Evolutionary conservation across 306 rosid species (phyloP).

Genomic region (Cyamopsis tetragonoloba): DNA sequence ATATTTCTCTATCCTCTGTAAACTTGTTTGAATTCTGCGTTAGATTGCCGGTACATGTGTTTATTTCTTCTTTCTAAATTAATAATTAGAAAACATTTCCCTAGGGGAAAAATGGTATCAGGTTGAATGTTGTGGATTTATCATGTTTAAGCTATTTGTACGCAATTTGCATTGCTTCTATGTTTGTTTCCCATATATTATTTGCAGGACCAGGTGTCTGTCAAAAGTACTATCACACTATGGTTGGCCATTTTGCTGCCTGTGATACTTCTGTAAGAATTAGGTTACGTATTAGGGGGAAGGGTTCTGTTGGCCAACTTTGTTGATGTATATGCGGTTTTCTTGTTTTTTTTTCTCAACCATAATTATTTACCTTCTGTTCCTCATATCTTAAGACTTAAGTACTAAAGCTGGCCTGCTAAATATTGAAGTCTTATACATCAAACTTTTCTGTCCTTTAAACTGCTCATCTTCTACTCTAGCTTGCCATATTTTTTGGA

Average conservation of each 20-base stretch:
- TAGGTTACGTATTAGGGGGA: neutral
- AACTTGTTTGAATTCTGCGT: neutral
- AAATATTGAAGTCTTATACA: neutral
- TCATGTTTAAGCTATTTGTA: too few relatives aligned
- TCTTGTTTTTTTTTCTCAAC: neutral
- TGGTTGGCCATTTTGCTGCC: constrained; percentile 5
- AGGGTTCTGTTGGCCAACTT: neutral
- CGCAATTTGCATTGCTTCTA: constrained; percentile 12
- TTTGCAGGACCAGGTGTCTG: neutral
- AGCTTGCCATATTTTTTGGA: neutral
- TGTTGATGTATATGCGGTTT: neutral
- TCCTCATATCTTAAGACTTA: neutral
- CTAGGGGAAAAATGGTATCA: neutral
- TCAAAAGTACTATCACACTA: constrained; percentile 10
- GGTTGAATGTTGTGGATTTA: neutral
- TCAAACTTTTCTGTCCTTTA: constrained; percentile 1
- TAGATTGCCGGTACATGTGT: neutral
- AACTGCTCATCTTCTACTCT: neutral
- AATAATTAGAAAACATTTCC: neutral
- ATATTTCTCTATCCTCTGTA: constrained; percentile 1
- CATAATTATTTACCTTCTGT: neutral
- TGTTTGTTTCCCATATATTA: neutral
- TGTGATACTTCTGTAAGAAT: neutral
- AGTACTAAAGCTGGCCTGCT: neutral
- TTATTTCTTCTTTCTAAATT: neutral